Percentiles rank a stretch among this genome's conserved stretches.
phyloP scores from a whole-genome alignment of 805 yeast genomes.

The Cyberlindnera mycetangii region DNA sequence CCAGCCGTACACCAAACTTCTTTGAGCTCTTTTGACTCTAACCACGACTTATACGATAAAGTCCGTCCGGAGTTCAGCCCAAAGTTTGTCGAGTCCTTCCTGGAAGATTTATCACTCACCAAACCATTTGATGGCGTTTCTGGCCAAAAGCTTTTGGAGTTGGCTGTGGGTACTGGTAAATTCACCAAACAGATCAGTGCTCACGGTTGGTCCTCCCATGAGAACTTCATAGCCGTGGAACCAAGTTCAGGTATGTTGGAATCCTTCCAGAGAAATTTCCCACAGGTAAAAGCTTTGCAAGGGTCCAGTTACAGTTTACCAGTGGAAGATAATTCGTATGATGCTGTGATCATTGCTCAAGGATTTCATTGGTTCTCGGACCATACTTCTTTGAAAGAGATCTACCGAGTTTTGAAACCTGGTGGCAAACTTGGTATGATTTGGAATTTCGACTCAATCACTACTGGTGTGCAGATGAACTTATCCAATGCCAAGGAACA shows the following conservation, averaged over 20 bases:
- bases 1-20: constrained; percentile 35
- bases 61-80: constrained; percentile 49
- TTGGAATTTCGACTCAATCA: constrained; percentile 52
- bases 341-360: constrained; percentile 54
- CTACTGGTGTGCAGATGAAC: constrained; percentile 13
- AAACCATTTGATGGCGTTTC: constrained; percentile 10
- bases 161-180: constrained; percentile 66
- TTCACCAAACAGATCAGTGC: constrained; percentile 46
- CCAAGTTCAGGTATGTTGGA: constrained; percentile 57
- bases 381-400: constrained; percentile 42
- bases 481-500: constrained; percentile 8
- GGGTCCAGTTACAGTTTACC: constrained; percentile 51
- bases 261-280: constrained; percentile 45
- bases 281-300: constrained; percentile 34
- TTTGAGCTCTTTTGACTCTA: constrained; percentile 45
- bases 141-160: constrained; percentile 38
- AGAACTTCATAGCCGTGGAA: constrained; percentile 45
- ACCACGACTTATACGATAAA: constrained; percentile 49
- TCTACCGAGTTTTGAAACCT: constrained; percentile 48
- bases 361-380: constrained; percentile 71
- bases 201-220: constrained; percentile 33
- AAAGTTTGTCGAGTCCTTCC: constrained; percentile 40
- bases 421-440: constrained; percentile 50
- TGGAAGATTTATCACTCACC: constrained; percentile 36
- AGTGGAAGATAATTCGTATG: constrained; percentile 40